Percentiles rank a stretch among this genome's conserved stretches.
These are phyloP conservation scores for Aspergillus pseudoviridinutans DNA, from an alignment of 2,329 filamentous ascomycete genomes.

Conservation along the genomic window DNA sequence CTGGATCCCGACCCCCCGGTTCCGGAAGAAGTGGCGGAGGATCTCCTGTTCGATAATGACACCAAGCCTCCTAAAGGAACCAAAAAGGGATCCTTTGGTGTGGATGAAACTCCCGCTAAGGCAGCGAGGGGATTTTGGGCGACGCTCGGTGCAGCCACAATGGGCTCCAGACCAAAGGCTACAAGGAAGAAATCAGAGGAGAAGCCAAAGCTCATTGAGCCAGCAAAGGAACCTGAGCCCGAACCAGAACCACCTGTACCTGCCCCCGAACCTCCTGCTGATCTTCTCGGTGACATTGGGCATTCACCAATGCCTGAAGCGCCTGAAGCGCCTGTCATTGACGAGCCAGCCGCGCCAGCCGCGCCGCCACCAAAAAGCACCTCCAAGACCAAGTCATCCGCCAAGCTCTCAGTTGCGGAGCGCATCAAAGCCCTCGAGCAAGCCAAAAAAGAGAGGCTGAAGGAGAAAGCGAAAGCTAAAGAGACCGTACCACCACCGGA, in stretches of 20 bases:
- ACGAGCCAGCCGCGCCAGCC: slow-evolving; percentile 35
- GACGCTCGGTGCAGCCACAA: slow-evolving; percentile 35
- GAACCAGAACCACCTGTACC: slow-evolving; percentile 13
- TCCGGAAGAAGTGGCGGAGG: slow-evolving; percentile 31
- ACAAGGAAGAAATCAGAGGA: slow-evolving; percentile 47
- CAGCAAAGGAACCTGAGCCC: slow-evolving; percentile 18
- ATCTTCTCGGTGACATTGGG: slow-evolving; percentile 34
- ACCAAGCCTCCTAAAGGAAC: slow-evolving; percentile 34
- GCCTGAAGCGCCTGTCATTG: slow-evolving; percentile 34
- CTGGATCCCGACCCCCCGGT: slow-evolving; percentile 37
- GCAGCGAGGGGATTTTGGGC: slow-evolving; percentile 43
- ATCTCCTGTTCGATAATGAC: slow-evolving; percentile 34
- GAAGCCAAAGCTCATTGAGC: slow-evolving; percentile 42
- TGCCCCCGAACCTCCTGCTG: slow-evolving; percentile 15
- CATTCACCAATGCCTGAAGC: slow-evolving; percentile 26
- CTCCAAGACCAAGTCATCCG: slow-evolving; percentile 39
- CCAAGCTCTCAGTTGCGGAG: slow-evolving; percentile 49
- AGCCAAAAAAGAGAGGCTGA: slow-evolving; percentile 36
- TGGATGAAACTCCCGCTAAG: slow-evolving; percentile 37
- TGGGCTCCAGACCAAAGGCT: slow-evolving; percentile 36
- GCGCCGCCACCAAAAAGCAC: slow-evolving; percentile 40
- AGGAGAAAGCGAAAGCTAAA: slow-evolving; percentile 22
- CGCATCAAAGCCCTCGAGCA: slow-evolving; percentile 49
- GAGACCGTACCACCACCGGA: slow-evolving; percentile 8
- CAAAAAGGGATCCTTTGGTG: slow-evolving; percentile 28